Conservation (phyloP, 73 alveolate genomes). For the Paramecium bursaria region DNA sequence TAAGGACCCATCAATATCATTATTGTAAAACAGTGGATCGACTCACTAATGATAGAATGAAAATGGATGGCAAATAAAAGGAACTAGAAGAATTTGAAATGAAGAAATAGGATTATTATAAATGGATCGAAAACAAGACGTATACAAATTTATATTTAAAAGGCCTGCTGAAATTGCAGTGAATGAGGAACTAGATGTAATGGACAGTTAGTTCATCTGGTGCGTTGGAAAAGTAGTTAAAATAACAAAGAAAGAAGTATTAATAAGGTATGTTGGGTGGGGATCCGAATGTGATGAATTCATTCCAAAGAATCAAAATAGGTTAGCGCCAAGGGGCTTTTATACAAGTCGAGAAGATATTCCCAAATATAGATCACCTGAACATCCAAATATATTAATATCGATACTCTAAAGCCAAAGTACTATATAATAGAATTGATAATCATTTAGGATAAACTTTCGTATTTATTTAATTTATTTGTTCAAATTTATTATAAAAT, state of each 20-base stretch:
- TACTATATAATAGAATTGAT: too few relatives aligned
- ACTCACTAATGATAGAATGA: constrained; percentile 44
- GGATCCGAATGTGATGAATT: constrained; percentile 76
- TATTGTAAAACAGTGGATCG: constrained; percentile 69
- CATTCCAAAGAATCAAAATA: constrained; percentile 69
- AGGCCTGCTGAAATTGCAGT: constrained; percentile 27
- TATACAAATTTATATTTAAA: constrained; percentile 53
- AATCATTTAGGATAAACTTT: too few relatives aligned
- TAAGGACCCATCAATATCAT: constrained; percentile 33
- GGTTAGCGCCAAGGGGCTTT: constrained; percentile 79
- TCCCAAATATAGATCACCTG: constrained; percentile 76
- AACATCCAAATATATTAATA: too few relatives aligned
- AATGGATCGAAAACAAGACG: constrained; percentile 60
- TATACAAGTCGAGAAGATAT: constrained; percentile 77
- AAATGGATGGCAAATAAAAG: constrained; percentile 23
- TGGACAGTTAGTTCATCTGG: constrained; percentile 82
- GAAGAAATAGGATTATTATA: constrained; percentile 32
- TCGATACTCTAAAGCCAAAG: too few relatives aligned
- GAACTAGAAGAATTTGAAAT: constrained; percentile 31
- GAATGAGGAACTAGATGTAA: constrained; percentile 74
- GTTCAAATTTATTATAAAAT: too few relatives aligned
- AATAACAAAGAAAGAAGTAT: constrained; percentile 57
- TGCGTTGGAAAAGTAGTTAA: constrained; percentile 72
- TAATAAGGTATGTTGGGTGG: constrained; percentile 81
- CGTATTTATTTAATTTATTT: too few relatives aligned